Base-by-base conservation (phyloP, 2,329 filamentous ascomycete species). In the Aspergillus oerlinghausenensis region DNA sequence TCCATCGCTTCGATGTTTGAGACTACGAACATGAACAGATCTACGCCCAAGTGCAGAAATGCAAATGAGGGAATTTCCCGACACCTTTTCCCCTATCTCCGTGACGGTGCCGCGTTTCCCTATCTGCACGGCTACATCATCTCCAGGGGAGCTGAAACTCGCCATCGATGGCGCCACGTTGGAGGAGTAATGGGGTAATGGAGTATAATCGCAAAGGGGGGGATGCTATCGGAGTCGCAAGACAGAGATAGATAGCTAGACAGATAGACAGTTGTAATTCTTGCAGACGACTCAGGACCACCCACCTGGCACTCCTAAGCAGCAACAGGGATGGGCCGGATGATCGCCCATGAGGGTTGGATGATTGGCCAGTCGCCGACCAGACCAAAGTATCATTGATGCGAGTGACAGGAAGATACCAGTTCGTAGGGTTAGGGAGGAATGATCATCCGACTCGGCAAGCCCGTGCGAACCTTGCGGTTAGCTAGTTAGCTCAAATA, bases 251-350 rank as follows among this genome's bases (percentile, higher is more conserved):
- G 32, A 17, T 35, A 29, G 28, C 9, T 29, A 29, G 28, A 29
- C 10, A 29, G 28, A 11, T 4, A 29, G 28, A 10, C 11, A 5
- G 29, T 4, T 32, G 32, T 38, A 14, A 38, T 38, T 38, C 32
- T 47, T 47, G 43, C 43, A 47, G 21, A 45, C 21, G 23, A 47
- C 43, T 45, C 19, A 45, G 42, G 45, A 40, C 29, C 43, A 51
- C 58, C 29, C 49, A 51, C 55, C 42, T 56, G 58, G 54, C 56
- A 38, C 52, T 55, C 56, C 52, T 53, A 38, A 38, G 50, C 48
- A 50, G 2, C 43, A 47, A 14, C 43, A 45, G 42, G 32, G 26
- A 17, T 38, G 28, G 26, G 25, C 49, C 19, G 29, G 35, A 51
- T 40, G 55, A 57, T 54, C 50, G 52, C 17, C 55, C 55, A 38